Evolutionary conservation across 257 asterid species (phyloP).

Genomic region (Jasminum sambac): DNA sequence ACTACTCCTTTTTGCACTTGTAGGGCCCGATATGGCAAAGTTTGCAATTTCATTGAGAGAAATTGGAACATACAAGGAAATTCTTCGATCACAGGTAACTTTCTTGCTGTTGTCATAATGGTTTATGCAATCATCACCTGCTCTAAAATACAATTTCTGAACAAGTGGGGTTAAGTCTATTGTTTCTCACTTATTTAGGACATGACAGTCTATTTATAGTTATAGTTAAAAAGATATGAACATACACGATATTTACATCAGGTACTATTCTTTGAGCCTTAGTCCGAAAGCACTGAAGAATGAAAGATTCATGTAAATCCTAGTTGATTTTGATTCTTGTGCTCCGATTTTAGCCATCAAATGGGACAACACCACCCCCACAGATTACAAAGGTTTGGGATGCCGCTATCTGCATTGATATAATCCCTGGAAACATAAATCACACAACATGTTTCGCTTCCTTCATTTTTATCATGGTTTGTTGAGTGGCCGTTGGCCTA

Average conservation of each 20-base stretch:
- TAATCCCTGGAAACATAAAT: constrained; percentile 6
- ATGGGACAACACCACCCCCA: neutral
- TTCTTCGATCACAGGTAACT: constrained; percentile 85
- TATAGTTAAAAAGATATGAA: constrained; percentile 1
- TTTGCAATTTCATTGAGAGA: constrained; percentile 87
- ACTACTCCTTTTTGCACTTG: constrained; percentile 31
- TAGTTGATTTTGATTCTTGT: neutral
- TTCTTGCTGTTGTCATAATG: constrained; percentile 14
- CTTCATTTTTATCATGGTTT: constrained; percentile 16
- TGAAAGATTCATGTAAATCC: neutral
- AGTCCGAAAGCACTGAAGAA: neutral
- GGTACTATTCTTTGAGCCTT: neutral
- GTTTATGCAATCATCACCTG: constrained; percentile 18
- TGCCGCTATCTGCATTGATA: neutral
- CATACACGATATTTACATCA: neutral
- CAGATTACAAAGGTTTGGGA: neutral
- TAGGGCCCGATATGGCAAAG: constrained; percentile 92
- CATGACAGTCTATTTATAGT: neutral
- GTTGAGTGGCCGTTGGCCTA: neutral
- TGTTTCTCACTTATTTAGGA: constrained; percentile 9
- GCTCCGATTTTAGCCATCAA: neutral
- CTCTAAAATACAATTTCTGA: constrained; percentile 1
- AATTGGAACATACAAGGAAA: constrained; percentile 89
- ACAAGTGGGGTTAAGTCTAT: constrained; percentile 2
- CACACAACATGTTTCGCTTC: constrained; percentile 17